Evolutionary conservation across 768 basidiomycete genomes (phyloP), one percentile per base, ranked within the genome.

Genomic region (Pleurotus platypus): DNA sequence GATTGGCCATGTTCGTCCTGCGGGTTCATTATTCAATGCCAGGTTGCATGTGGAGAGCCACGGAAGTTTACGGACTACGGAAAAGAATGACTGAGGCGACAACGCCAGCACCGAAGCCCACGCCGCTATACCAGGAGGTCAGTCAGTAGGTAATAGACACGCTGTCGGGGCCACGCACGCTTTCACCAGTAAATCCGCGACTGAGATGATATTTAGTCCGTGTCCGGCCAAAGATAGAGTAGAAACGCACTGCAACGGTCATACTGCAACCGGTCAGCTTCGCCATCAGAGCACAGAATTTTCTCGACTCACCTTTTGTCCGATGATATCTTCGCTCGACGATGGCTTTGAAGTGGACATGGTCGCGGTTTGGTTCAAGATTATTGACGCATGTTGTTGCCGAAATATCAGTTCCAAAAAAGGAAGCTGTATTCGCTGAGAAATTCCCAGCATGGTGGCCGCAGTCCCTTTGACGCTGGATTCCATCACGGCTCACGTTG

Each of bases 1-100:
- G 62, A 96, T 86, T 46, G 93, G 93, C 92, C 92, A 96, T 67
- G 89, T 89, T 58, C 94, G 90, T 78, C 93, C 93, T 94, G 67
- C 38, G 56, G 49, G 60, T 26, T 35, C 27, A 27, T 7, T 49
- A 49, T 56, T 16, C 46, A 39, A 60, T 46, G 53, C 30, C 9
- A 20, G 53, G 11, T 37, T 12, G 47, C 39, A 42, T 16, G 59
- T 26, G 42, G 35, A 49, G 15, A 51, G 18, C 24, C 45, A 56
- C 46, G 9, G 35, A 57, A 55, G 45, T 27, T 47, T 47, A 87
- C 92, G 70, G 66, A 96, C 94, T 85, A 71, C 85, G 86, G 85
- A 96, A 95, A 71, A 94, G 78, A 62, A 96, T 83, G 61, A 95
- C 94, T 39, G 91, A 94, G 42, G 88, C 85, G 58, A 95, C 83